Percentiles rank a stretch among this genome's conserved stretches.
Conservation (phyloP, 2,329 filamentous ascomycete genomes). For the Aspergillus jensenii region DNA sequence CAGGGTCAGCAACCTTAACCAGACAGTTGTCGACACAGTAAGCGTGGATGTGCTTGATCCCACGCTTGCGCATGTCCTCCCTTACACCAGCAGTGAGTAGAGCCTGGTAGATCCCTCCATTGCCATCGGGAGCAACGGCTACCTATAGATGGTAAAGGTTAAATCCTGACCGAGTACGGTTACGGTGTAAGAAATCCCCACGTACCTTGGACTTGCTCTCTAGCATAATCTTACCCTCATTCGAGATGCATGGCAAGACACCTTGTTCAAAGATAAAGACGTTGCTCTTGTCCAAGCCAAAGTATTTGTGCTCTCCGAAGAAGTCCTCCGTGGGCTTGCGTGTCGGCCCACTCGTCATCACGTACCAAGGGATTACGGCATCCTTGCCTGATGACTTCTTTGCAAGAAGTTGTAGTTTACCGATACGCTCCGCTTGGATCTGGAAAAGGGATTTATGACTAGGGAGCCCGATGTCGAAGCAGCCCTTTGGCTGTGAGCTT, state of each 20-base stretch:
- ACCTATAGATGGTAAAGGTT: conserved; percentile 48
- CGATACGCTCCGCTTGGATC: conserved; percentile 92
- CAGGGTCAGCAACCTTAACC: conserved; percentile 96
- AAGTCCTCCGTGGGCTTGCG: conserved; percentile 88
- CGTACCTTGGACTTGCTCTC: conserved; percentile 79
- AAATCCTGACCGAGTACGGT: not conserved
- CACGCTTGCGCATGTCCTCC: conserved; percentile 82
- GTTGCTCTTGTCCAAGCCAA: conserved; percentile 82
- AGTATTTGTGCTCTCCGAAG: conserved; percentile 87
- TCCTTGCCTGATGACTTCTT: conserved; percentile 63
- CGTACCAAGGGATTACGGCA: conserved; percentile 88
- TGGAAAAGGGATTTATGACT: conserved; percentile 95
- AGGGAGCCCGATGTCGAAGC: conserved; percentile 92
- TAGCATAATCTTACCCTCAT: conserved; percentile 94
- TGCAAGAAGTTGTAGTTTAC: conserved; percentile 79
- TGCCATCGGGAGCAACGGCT: conserved; percentile 93
- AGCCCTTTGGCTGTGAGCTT: conserved; percentile 94
- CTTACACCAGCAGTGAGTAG: conserved; percentile 78
- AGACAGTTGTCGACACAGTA: conserved; percentile 99
- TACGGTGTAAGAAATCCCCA: not conserved
- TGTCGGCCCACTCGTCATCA: conserved; percentile 98
- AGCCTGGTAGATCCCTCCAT: conserved; percentile 94
- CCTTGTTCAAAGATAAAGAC: conserved; percentile 95
- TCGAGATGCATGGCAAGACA: conserved; percentile 92
- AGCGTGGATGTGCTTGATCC: conserved; percentile 91